phyloP scores from a whole-genome alignment of 257 asterid genomes.

The Leonotis leonurus region DNA sequence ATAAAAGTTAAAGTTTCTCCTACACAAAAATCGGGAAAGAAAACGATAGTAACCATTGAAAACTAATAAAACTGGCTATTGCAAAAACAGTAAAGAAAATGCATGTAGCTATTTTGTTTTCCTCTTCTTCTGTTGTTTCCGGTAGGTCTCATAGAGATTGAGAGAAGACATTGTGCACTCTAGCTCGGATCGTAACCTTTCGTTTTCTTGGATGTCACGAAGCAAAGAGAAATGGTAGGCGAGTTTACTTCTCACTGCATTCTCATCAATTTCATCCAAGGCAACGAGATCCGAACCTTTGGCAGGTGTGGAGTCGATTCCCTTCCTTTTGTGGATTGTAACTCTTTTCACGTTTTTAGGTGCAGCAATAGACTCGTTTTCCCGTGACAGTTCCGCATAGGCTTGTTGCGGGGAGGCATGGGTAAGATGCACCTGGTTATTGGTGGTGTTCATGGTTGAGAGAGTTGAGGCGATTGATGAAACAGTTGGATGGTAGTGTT shows the following conservation, averaged over 20 bases:
- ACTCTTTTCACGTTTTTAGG: constrained; percentile 24
- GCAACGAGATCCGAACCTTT: constrained; percentile 16
- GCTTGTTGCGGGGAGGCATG: constrained; percentile 80
- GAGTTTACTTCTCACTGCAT: constrained; percentile 47
- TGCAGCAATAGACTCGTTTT: constrained; percentile 35
- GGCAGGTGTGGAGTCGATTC: constrained; percentile 13
- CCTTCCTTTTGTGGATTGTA: constrained; percentile 35
- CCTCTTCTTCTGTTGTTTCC: constrained; percentile 47
- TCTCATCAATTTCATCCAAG: constrained; percentile 29
- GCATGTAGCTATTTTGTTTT: not conserved
- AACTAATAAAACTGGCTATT: constrained; percentile 6
- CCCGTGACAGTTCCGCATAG: constrained; percentile 39
- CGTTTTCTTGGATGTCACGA: constrained; percentile 60
- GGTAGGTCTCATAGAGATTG: constrained; percentile 49
- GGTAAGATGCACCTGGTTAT: constrained; percentile 52
- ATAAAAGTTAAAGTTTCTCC: no score
- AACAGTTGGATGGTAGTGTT: constrained; percentile 73
- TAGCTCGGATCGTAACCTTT: constrained; percentile 64
- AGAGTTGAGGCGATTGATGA: constrained; percentile 58
- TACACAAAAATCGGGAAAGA: no score
- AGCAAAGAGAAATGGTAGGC: constrained; percentile 50
- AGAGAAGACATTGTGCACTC: constrained; percentile 35
- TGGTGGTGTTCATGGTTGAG: constrained; percentile 49
- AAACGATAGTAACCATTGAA: not conserved
- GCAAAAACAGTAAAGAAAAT: not conserved